Evolutionary conservation across 176 grass and related monocot genomes (phyloP).

Genomic region (Ananas comosus): DNA sequence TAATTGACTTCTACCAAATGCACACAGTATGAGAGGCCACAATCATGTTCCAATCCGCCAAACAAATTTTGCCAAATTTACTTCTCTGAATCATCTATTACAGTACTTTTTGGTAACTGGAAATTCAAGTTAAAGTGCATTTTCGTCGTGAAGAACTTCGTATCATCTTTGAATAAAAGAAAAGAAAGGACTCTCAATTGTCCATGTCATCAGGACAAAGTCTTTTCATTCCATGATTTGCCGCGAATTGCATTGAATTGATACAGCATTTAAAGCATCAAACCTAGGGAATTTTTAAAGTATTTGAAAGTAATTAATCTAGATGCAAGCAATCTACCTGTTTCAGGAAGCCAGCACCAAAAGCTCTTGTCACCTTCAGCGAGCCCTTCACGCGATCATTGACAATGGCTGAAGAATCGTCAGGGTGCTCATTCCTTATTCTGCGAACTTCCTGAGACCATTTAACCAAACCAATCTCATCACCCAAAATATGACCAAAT

Average conservation of each 20-base stretch:
- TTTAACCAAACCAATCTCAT: conserved; percentile 1
- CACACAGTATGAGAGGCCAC: too few species aligned
- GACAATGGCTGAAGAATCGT: conserved; percentile 52
- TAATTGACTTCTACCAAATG: too few species aligned
- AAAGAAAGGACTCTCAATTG: too few species aligned
- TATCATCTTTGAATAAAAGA: too few species aligned
- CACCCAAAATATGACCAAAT: not conserved
- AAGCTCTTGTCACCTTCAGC: conserved; percentile 90
- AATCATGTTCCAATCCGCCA: too few species aligned
- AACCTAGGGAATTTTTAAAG: not conserved
- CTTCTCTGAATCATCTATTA: too few species aligned
- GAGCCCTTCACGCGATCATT: conserved; percentile 95
- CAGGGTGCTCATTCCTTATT: conserved; percentile 81
- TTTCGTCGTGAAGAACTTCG: too few species aligned
- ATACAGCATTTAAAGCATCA: not conserved
- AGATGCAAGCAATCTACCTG: conserved; percentile 33
- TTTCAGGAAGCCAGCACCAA: conserved; percentile 90
- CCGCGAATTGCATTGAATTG: not conserved
- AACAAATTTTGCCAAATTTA: too few species aligned
- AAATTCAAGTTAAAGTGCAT: too few species aligned
- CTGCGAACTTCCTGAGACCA: conserved; percentile 61
- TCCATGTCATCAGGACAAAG: too few species aligned
- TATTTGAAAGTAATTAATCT: not conserved
- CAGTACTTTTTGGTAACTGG: too few species aligned
- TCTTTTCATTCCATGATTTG: too few species aligned